phyloP scores from a whole-genome alignment of 331 rosid species.

The Prunus yedoensis region DNA sequence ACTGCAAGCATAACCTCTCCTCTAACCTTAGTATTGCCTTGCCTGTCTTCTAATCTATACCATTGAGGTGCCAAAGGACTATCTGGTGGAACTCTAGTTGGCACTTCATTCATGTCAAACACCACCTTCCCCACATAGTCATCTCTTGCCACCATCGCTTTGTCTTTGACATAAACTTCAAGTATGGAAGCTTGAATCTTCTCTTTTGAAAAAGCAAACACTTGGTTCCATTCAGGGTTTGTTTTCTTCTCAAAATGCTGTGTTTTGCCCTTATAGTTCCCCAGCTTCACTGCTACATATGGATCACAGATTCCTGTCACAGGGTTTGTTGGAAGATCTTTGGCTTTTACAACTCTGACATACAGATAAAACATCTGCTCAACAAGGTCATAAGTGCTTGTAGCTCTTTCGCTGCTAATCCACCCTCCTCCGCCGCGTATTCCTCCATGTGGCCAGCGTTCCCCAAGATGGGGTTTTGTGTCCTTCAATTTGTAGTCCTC shows the following conservation, averaged over 20 bases:
- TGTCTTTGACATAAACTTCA: constrained; percentile 61
- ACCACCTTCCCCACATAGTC: constrained; percentile 61
- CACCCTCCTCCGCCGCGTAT: constrained; percentile 65
- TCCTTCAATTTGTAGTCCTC: constrained; percentile 79
- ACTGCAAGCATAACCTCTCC: constrained; percentile 78
- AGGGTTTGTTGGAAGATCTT: constrained; percentile 58
- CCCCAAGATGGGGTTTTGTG: constrained; percentile 79
- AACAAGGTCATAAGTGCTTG: constrained; percentile 79
- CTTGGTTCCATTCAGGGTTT: constrained; percentile 74
- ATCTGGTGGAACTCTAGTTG: constrained; percentile 83
- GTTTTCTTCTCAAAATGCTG: constrained; percentile 58
- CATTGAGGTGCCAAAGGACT: constrained; percentile 88
- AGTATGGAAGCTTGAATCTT: constrained; percentile 50
- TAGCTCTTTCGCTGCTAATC: constrained; percentile 67
- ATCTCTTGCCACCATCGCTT: constrained; percentile 53
- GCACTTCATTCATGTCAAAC: constrained; percentile 75
- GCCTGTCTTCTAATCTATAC: constrained; percentile 57
- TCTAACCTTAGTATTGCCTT: constrained; percentile 39
- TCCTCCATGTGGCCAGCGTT: constrained; percentile 80
- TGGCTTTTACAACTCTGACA: constrained; percentile 70
- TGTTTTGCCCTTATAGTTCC: constrained; percentile 75
- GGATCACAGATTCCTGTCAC: constrained; percentile 66
- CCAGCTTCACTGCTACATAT: constrained; percentile 70
- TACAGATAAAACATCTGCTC: constrained; percentile 77
- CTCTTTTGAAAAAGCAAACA: constrained; percentile 71